phyloP scores from a whole-genome alignment of 1,284 basidiomycete genomes.

The Irpex sp. region DNA sequence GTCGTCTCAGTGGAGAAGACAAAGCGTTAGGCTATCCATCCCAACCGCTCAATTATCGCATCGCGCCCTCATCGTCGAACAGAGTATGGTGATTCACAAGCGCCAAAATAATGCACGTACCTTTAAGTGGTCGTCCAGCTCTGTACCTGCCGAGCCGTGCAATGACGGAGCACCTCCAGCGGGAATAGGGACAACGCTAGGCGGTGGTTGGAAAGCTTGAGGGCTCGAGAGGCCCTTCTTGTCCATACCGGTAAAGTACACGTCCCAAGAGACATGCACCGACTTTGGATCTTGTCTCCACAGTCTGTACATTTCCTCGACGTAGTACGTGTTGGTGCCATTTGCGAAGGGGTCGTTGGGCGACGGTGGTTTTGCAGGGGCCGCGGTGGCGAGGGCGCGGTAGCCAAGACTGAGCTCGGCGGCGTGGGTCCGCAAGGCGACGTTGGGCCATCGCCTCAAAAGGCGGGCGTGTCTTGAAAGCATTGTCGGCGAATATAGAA shows the following conservation, averaged over 20 bases:
- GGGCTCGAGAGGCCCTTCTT: slow-evolving; percentile 74
- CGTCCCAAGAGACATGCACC: slow-evolving; percentile 93
- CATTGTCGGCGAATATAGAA: slow-evolving; percentile 10
- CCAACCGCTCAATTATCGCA: neutral
- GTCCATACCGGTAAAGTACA: slow-evolving; percentile 93
- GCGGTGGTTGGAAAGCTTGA: slow-evolving; percentile 84
- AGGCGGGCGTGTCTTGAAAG: slow-evolving; percentile 13
- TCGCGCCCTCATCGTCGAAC: neutral
- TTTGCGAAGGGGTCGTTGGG: slow-evolving; percentile 81
- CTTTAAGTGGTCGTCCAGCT: slow-evolving; percentile 94
- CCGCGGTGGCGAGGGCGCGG: slow-evolving; percentile 50
- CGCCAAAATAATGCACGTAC: slow-evolving; percentile 34
- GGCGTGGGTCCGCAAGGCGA: slow-evolving; percentile 12
- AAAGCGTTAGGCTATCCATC: neutral
- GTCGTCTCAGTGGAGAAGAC: neutral
- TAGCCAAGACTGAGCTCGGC: slow-evolving; percentile 10
- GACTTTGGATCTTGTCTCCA: slow-evolving; percentile 89
- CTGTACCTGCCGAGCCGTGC: slow-evolving; percentile 62
- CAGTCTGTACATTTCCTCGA: slow-evolving; percentile 91
- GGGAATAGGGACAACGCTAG: slow-evolving; percentile 61
- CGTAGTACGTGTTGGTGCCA: slow-evolving; percentile 92
- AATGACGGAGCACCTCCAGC: slow-evolving; percentile 82
- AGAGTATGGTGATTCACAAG: neutral
- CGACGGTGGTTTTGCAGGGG: slow-evolving; percentile 50
- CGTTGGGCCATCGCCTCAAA: slow-evolving; percentile 16